Evolutionary conservation across 768 basidiomycete genomes (phyloP), one percentile per base, ranked within the genome.

Genomic region (Boletus sp.): DNA sequence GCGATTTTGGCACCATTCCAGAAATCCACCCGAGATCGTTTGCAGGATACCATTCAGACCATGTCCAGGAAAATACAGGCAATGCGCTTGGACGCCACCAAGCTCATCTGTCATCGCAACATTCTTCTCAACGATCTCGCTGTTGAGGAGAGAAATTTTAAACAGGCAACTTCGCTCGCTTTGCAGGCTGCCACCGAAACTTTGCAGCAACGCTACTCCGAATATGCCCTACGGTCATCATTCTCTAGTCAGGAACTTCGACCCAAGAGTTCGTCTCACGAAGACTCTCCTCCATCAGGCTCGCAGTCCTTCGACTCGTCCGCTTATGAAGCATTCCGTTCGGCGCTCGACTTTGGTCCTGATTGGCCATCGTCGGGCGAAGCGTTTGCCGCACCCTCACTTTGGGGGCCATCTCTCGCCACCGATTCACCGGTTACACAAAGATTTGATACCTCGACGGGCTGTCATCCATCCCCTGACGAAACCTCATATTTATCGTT

Each of bases 1-100:
- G 87, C 87, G 2, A 83, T 89, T 42, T 78, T 98, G 39, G 89
- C 92, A 15, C 95, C 97, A 4, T 95, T 98, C 71, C 91, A 88
- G 66, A 84, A 83, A 47, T 77, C 86, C 9, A 94, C 94, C 4
- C 84, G 94, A 47, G 90, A 92, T 59, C 82, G 86, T 45, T 79
- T 99, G 29, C 74, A 82, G 24, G 63, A 73, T 24, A 78, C 85
- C 3, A 75, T 94, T 17, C 84, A 85, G 62, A 75, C 73, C 17
- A 75, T 88, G 12, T 83, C 88, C 8, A 86, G 82, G 66, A 80
- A 82, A 40, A 74, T 98, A 48, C 82, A 81, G 64, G 77, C 80
- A 59, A 74, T 85, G 47, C 84, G 92, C 47, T 75, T 96, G 50
- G 84, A 90, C n/a, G 74, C 90, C 47, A 83, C 83, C 61, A 88